These are phyloP conservation scores for Delitschia confertaspora DNA, from an alignment of 495 filamentous ascomycete genomes.

Conservation along the genomic window DNA sequence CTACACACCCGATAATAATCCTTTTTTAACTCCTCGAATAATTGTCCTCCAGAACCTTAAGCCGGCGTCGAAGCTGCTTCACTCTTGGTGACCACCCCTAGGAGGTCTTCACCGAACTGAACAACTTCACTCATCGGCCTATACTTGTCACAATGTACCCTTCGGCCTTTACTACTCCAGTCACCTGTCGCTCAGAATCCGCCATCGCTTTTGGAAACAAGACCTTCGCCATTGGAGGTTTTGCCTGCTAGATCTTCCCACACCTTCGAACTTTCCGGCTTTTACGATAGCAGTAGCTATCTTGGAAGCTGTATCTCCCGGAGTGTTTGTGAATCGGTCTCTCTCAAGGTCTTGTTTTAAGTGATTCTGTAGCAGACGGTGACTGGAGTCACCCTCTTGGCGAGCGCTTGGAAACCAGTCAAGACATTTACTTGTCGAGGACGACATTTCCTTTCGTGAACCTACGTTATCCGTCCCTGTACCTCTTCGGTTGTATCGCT, in stretches of 20 bases:
- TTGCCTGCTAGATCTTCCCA: slow-evolving; percentile 24
- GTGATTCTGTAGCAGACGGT: slow-evolving; percentile 31
- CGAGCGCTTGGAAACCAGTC: slow-evolving; percentile 18
- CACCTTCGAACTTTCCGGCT: slow-evolving; percentile 22
- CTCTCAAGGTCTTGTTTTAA: slow-evolving; percentile 26
- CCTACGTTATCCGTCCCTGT: slow-evolving; percentile 20
- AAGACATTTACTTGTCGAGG: slow-evolving; percentile 18
- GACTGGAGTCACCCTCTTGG: slow-evolving; percentile 26
- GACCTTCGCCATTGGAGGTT: slow-evolving; percentile 20
- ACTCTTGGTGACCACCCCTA: slow-evolving; percentile 10
- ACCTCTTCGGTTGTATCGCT: slow-evolving; percentile 8
- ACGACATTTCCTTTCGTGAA: slow-evolving; percentile 17
- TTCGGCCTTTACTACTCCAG: slow-evolving; percentile 21
- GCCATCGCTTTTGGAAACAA: slow-evolving; percentile 22
- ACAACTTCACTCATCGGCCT: slow-evolving; percentile 22
- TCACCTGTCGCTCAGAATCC: slow-evolving; percentile 30
- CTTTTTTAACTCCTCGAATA: neutral
- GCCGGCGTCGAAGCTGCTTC: slow-evolving; percentile 20
- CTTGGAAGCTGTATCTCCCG: slow-evolving; percentile 18
- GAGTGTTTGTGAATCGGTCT: slow-evolving; percentile 21
- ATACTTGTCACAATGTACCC: slow-evolving; percentile 25
- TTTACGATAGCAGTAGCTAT: slow-evolving; percentile 20
- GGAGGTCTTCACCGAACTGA: slow-evolving; percentile 7
- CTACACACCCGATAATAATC: slow-evolving; percentile 8
- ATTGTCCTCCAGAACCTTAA: neutral